A percentile compares a stretch with the other conserved stretches of the same genome.
Evolutionary conservation across 495 filamentous ascomycete species (phyloP).

Genomic region (Lophiotrema nucula): DNA sequence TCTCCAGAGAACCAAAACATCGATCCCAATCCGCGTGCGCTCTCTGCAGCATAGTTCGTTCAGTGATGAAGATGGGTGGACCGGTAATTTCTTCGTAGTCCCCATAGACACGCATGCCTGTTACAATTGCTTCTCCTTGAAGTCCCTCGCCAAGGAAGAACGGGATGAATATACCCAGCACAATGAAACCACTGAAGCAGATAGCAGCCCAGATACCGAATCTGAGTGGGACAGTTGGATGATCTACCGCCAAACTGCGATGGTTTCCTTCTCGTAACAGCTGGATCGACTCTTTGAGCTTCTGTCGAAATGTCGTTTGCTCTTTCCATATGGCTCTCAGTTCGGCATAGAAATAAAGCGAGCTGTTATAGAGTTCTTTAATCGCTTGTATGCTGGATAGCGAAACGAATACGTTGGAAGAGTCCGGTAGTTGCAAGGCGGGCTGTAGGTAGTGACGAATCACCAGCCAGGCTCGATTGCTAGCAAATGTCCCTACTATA

Average conservation of each 20-base stretch:
- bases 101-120: too few relatives aligned
- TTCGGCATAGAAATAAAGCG: neutral
- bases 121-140: conserved; percentile 1
- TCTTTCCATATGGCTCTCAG: neutral
- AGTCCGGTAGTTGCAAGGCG: neutral
- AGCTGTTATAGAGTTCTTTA: neutral
- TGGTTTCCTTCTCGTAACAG: neutral
- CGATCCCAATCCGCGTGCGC: too few relatives aligned
- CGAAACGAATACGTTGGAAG: neutral
- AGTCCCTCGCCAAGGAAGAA: neutral
- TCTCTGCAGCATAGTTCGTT: too few relatives aligned
- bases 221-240: neutral
- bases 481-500: neutral
- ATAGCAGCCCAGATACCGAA: neutral
- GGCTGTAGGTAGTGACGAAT: neutral
- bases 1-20: too few relatives aligned
- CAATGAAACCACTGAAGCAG: neutral
- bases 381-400: neutral
- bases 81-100: too few relatives aligned
- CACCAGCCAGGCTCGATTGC: neutral
- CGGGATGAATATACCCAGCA: neutral
- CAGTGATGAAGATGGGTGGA: too few relatives aligned
- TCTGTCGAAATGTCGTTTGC: neutral
- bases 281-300: neutral
- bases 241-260: neutral